phyloP scores from a whole-genome alignment of 1,284 basidiomycete species.

The Bondarzewia mesenterica region DNA sequence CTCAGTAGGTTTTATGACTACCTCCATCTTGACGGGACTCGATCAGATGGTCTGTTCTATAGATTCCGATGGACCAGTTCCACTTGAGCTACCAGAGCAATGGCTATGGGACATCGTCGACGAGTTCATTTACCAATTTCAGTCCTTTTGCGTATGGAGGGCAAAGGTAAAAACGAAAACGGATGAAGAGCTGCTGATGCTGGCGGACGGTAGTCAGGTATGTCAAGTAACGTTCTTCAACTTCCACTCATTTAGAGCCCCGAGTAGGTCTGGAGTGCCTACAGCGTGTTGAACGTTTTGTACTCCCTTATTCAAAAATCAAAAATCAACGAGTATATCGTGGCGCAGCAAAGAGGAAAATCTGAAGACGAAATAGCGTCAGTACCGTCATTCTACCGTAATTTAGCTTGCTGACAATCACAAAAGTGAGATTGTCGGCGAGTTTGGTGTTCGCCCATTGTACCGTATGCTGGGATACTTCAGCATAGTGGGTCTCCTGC shows the following conservation, averaged over 20 bases:
- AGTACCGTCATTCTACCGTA: conserved; percentile 23
- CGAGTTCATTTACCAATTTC: conserved; percentile 99
- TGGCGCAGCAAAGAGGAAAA: conserved; percentile 75
- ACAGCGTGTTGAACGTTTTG: conserved; percentile 95
- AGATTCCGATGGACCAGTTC: conserved; percentile 92
- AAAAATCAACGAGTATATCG: conserved; percentile 89
- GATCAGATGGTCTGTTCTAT: background rate
- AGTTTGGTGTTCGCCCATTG: conserved; percentile 84
- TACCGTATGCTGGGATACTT: conserved; percentile 99
- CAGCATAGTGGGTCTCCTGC: conserved; percentile 89
- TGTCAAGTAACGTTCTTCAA: conserved; percentile 13
- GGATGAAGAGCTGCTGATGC: conserved; percentile 81
- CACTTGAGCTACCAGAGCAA: conserved; percentile 89
- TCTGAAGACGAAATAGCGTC: conserved; percentile 77
- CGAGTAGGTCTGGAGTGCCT: conserved; percentile 85
- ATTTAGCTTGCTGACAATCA: background rate
- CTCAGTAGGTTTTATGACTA: conserved; percentile 41
- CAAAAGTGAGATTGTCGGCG: conserved; percentile 76
- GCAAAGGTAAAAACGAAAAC: conserved; percentile 80
- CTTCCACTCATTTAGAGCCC: too few relatives aligned
- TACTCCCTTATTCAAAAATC: conserved; percentile 98
- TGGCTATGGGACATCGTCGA: conserved; percentile 99
- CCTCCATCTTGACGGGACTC: background rate
- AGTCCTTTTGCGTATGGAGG: conserved; percentile 90
- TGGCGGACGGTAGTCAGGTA: conserved; percentile 72